Conservation (phyloP, 306 rosid genomes). For the Astragalus glycyphyllos region DNA sequence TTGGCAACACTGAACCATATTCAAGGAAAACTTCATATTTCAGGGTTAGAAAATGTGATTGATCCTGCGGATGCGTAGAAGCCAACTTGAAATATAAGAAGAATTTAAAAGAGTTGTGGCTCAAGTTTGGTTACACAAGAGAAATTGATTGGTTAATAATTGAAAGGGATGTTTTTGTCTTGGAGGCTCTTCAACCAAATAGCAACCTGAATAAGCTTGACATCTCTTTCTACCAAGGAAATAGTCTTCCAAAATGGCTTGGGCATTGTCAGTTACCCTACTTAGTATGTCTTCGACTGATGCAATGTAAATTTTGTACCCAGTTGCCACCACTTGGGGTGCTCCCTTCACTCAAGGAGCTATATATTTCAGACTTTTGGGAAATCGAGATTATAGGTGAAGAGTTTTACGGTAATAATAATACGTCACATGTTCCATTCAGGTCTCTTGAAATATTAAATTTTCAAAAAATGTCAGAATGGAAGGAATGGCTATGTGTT, state of each 20-base stretch:
- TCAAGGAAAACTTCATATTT: slow-evolving; percentile 30
- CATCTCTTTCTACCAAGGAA: not conserved
- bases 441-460: not conserved
- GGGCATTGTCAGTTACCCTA: not conserved
- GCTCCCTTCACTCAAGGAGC: not conserved
- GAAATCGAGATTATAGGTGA: not conserved
- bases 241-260: not conserved
- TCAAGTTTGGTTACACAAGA: not conserved
- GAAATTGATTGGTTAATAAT: not conserved
- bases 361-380: not conserved
- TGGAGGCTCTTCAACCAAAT: no score
- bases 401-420: not conserved
- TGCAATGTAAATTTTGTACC: not conserved
- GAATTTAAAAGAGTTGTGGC: not conserved
- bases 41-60: not conserved
- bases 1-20: no score
- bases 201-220: not conserved
- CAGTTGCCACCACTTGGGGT: not conserved
- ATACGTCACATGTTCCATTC: not conserved
- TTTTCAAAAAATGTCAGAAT: not conserved
- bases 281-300: not conserved
- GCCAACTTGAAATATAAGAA: no score
- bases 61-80: no score
- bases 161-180: not conserved
- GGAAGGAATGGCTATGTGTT: not conserved